Conservation (phyloP, 2,329 filamentous ascomycete genomes). For the Fusarium sp. region DNA sequence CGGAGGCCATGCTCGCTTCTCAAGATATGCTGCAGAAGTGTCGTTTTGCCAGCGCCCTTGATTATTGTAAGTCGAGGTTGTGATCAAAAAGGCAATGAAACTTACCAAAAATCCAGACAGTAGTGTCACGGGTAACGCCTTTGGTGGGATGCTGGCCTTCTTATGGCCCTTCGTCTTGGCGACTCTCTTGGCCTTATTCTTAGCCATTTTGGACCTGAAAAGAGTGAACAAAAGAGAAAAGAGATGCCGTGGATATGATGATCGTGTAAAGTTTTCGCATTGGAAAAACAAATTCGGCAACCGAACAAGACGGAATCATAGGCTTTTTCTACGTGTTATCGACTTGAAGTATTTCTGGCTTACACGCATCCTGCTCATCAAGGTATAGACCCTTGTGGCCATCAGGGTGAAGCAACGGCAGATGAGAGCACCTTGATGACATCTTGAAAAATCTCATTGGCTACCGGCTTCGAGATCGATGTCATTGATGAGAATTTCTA, state of each 20-base stretch:
- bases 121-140: constrained; percentile 53
- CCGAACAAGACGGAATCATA: neutral
- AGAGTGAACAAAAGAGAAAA: fast-evolving
- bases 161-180: constrained; percentile 28
- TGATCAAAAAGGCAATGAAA: fast-evolving
- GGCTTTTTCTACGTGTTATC: constrained; percentile 14
- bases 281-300: neutral
- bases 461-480: neutral
- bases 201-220: constrained; percentile 36
- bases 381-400: constrained; percentile 25
- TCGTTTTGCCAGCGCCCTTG: constrained; percentile 78
- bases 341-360: neutral
- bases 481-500: neutral
- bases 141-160: constrained; percentile 39
- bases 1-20: constrained; percentile 74
- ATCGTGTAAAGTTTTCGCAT: neutral
- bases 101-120: constrained; percentile 54
- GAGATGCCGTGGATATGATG: neutral
- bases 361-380: constrained; percentile 36
- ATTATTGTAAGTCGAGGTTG: too few relatives aligned
- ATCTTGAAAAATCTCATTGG: constrained; percentile 28
- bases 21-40: constrained; percentile 76
- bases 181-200: constrained; percentile 25
- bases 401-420: constrained; percentile 39
- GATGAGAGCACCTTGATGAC: constrained; percentile 31